phyloP scores from a whole-genome alignment of 1,284 basidiomycete genomes.

The Cystobasidium slooffiae region DNA sequence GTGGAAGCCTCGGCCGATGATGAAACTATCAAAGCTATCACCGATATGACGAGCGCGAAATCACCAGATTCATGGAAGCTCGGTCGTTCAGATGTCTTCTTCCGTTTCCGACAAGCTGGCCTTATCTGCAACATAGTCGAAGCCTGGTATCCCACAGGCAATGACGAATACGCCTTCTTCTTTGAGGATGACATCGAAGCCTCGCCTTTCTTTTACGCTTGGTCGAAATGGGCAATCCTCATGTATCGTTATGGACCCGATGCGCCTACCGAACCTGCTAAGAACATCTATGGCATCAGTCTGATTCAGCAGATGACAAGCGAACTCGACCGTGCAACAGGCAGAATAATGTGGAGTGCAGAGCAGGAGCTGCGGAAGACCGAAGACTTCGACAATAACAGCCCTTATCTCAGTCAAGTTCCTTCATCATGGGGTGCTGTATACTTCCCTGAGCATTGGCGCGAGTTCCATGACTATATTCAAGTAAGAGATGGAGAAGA shows the following conservation, averaged over 20 bases:
- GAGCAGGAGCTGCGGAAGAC: slow-evolving; percentile 24
- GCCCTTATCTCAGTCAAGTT: slow-evolving; percentile 46
- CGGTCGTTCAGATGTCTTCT: slow-evolving; percentile 39
- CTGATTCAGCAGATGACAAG: slow-evolving; percentile 47
- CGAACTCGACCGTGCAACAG: slow-evolving; percentile 44
- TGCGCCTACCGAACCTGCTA: slow-evolving; percentile 2
- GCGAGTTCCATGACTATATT: slow-evolving; percentile 46
- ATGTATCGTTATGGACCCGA: slow-evolving; percentile 45
- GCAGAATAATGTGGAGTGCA: slow-evolving; percentile 38
- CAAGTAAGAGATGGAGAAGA: slow-evolving; percentile 43
- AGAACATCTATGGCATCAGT: slow-evolving; percentile 45
- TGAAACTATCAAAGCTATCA: slow-evolving; percentile 24
- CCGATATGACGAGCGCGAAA: slow-evolving; percentile 21
- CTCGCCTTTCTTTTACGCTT: slow-evolving; percentile 46
- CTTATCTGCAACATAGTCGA: slow-evolving; percentile 47
- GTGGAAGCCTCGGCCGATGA: slow-evolving; percentile 47
- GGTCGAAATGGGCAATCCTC: slow-evolving; percentile 46
- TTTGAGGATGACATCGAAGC: slow-evolving; percentile 49
- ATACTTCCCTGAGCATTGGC: slow-evolving; percentile 49
- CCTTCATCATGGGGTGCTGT: slow-evolving; percentile 48
- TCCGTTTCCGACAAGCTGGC: slow-evolving; percentile 47
- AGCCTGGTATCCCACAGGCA: slow-evolving; percentile 47
- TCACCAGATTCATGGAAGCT: slow-evolving; percentile 34
- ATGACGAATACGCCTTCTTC: slow-evolving; percentile 48
- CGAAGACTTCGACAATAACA: slow-evolving; percentile 16